Base-by-base conservation (phyloP, 495 filamentous ascomycete genomes). In the Cairneyella variabilis region DNA sequence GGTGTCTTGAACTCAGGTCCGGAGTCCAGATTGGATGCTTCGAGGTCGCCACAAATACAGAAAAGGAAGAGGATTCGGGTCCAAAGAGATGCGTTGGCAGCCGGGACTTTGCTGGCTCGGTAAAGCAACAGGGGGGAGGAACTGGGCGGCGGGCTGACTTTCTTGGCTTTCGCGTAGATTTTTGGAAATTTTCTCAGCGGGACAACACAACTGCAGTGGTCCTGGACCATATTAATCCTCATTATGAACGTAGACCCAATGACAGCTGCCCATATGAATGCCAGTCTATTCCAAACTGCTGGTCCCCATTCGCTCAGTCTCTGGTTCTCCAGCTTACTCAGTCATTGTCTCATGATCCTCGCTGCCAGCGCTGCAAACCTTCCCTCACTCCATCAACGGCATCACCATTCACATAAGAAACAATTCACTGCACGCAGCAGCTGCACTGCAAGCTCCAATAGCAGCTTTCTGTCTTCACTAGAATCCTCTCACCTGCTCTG, bases 361-460 rank as follows among this genome's bases (percentile, higher is more conserved):
- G 43, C 51, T 58, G 59, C 56, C 63, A 50, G 72, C 11, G 14
- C 40, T 30, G 21, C n/a, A 17, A 39, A 0, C 42, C 43, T 21
- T n/a, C 51, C 14, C 26, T 32, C 20, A 37, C 16, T 39, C 41
- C 28, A 14, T 27, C 43, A 26, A 8, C 39, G 17, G n/a, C 42
- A 53, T 45, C 51, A 51, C 12, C 48, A 51, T 25, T 25, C 12
- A 38, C 32, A 7, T 32, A 6, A 32, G 28, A 32, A 32, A 32
- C 28, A 32, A 32, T 7, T 14, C 28, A 32, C 28, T 32, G 14
- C 28, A 32, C 6, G 7, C 28, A 32, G 14, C 28, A 32, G 7
- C 12, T n/a, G 21, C 27, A 36, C 11, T 43, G 12, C 40, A 43
- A n/a, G 9, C 27, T 12, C 43, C 41, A 10, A 46, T 16, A 27